Base-by-base conservation (phyloP, 805 yeast species). In the Starmerella bombicola region DNA sequence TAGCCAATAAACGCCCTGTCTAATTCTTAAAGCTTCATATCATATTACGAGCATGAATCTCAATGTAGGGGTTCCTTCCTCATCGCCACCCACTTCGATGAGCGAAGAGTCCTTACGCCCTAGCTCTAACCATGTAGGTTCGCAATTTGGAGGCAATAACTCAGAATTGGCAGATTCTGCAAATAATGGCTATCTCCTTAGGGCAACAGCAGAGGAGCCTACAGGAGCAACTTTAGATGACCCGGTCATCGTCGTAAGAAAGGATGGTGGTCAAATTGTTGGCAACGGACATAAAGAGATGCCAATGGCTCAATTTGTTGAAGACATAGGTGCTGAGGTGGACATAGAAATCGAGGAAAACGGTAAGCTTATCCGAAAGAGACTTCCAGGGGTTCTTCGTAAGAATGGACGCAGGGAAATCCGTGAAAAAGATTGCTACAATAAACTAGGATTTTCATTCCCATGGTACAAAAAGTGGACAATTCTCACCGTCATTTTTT, bases 391-490 rank as follows among this genome's bases (percentile, higher is more conserved):
- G 1, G 23, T 47, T 21, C 34, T 47, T 17, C 50, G 44, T 16
- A 31, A 32, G 12, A 48, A 44, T 21, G 48, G 48, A 5, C 41
- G 48, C 3, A 47, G 50, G 3, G 50, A 47, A 28, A 44, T 47
- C 31, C 35, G 41, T 5, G 68, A 62, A 39, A 54, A 53, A 19
- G 66, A 64, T 32, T 58, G 63, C 41, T 61, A 59, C 43, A 63
- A 63, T 13, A 55, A 52, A 33, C 52, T 64, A 10, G 69, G 68
- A 4, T 62, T 49, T 44, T 33, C 49, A 13, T 63, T 55, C 42
- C 57, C 66, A 2, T 33, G 53, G 38, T 33, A 35, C 33, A 60
- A 57, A 40, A 64, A 64, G 46, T 63, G 67, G 67, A 47, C 43
- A 24, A 58, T 64, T 28, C 42, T 64, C n/a, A 48, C 64, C 1